Percentiles rank a stretch among this genome's conserved stretches.
Conservation (phyloP, 2,329 filamentous ascomycete genomes). For the Hypoxylon sp. region DNA sequence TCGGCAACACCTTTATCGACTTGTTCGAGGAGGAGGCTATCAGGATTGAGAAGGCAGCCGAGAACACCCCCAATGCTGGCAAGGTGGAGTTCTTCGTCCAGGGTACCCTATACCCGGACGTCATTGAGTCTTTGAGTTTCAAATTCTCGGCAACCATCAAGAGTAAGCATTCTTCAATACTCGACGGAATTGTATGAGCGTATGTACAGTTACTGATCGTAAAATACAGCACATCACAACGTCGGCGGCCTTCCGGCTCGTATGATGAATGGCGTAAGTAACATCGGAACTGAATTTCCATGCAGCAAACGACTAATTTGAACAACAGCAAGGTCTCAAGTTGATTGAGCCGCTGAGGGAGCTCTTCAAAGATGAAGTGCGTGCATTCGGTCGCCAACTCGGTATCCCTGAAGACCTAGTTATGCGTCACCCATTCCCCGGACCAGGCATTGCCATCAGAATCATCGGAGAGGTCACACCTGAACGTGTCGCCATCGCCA, state of each 20-base stretch:
- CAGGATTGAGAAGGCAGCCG: slow-evolving; percentile 77
- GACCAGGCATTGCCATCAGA: slow-evolving; percentile 78
- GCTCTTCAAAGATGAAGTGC: slow-evolving; percentile 82
- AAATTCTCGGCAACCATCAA: slow-evolving; percentile 22
- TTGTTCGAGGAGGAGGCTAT: slow-evolving; percentile 84
- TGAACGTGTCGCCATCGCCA: slow-evolving; percentile 82
- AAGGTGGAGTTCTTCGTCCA: slow-evolving; percentile 90
- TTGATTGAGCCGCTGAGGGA: slow-evolving; percentile 74
- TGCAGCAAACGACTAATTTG: neutral
- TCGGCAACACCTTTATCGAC: slow-evolving; percentile 84
- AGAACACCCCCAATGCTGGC: slow-evolving; percentile 76
- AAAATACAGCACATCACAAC: slow-evolving; percentile 59
- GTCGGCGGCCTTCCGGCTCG: slow-evolving; percentile 60
- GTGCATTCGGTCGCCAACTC: slow-evolving; percentile 76
- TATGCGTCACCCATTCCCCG: slow-evolving; percentile 77
- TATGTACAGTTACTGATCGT: slow-evolving; percentile 24
- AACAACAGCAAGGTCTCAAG: slow-evolving; percentile 63
- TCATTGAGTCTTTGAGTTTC: slow-evolving; percentile 64
- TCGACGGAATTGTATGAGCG: neutral
- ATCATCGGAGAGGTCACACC: slow-evolving; percentile 88
- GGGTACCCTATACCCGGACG: slow-evolving; percentile 80
- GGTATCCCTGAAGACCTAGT: slow-evolving; percentile 82
- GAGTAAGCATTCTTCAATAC: slow-evolving; percentile 56
- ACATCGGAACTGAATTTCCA: neutral
- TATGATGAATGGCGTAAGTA: slow-evolving; percentile 42